Percentiles rank a stretch among this genome's conserved stretches.
Conservation (phyloP, 2,329 filamentous ascomycete genomes). For the Calcarisporium arbuscula region DNA sequence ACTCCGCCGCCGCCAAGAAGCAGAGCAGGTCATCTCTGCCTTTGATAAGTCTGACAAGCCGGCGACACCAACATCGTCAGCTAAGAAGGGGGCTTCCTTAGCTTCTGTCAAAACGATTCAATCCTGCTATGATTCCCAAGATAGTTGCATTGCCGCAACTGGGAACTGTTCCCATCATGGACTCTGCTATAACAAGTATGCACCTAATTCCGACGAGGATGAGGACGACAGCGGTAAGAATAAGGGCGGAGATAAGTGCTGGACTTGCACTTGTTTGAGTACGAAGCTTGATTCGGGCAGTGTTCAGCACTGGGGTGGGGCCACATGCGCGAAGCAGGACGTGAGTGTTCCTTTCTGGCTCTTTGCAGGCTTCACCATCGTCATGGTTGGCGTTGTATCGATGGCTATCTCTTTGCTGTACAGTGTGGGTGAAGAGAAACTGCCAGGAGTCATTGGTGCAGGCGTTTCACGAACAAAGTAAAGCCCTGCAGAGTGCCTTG, state of each 20-base stretch:
- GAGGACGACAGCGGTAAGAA: too few species aligned
- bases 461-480: conserved; percentile 73
- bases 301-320: conserved; percentile 73
- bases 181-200: conserved; percentile 62
- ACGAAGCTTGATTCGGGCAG: conserved; percentile 48
- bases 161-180: conserved; percentile 80
- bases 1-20: conserved; percentile 44
- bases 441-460: conserved; percentile 93
- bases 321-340: conserved; percentile 86
- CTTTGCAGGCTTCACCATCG: conserved; percentile 66
- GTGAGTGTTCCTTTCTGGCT: conserved; percentile 86
- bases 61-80: conserved; percentile 17
- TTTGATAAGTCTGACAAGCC: conserved; percentile 21
- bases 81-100: conserved; percentile 9
- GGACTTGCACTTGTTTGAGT: conserved; percentile 66
- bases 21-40: conserved; percentile 40
- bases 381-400: conserved; percentile 60
- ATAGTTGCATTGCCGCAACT: conserved; percentile 63
- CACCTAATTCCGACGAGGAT: conserved; percentile 31
- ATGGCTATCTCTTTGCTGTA: conserved; percentile 74
- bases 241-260: too few species aligned
- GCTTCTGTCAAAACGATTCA: conserved; percentile 44
- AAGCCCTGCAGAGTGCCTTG: conserved; percentile 8
- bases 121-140: conserved; percentile 66
- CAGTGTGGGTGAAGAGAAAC: conserved; percentile 75